phyloP scores from a whole-genome alignment of 1,284 basidiomycete genomes.

The Moesziomyces sp. region DNA sequence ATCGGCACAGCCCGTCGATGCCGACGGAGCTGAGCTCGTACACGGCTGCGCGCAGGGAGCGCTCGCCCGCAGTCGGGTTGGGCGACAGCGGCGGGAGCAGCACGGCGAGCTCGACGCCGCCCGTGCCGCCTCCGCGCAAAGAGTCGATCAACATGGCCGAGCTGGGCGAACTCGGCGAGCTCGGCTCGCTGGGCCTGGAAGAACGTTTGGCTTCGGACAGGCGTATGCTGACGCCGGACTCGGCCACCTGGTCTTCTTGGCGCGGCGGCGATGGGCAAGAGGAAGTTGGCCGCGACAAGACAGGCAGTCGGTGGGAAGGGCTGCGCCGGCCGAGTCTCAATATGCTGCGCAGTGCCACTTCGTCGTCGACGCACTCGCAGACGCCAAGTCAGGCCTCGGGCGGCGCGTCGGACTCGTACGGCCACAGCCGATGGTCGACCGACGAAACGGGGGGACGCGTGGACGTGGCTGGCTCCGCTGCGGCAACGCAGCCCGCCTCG shows the following conservation, averaged over 20 bases:
- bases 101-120: slow-evolving; percentile 15
- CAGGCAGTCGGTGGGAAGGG: slow-evolving; percentile 27
- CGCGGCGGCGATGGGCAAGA: slow-evolving; percentile 7
- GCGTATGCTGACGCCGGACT: slow-evolving; percentile 24
- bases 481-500: not conserved
- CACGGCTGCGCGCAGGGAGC: slow-evolving; percentile 8
- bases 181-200: not conserved
- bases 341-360: slow-evolving; percentile 34
- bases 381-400: slow-evolving; percentile 20
- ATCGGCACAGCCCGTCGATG: slow-evolving; percentile 41
- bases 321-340: slow-evolving; percentile 38
- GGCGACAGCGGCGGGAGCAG: slow-evolving; percentile 11
- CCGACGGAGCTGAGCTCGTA: slow-evolving; percentile 39
- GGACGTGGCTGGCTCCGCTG: slow-evolving; percentile 1
- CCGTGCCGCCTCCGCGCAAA: slow-evolving; percentile 39
- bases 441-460: slow-evolving; percentile 7
- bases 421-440: slow-evolving; percentile 21
- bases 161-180: not conserved
- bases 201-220: slow-evolving; percentile 4
- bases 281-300: slow-evolving; percentile 7
- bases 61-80: slow-evolving; percentile 1
- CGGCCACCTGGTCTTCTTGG: slow-evolving; percentile 19
- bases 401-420: slow-evolving; percentile 10
- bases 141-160: slow-evolving; percentile 23
- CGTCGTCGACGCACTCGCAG: slow-evolving; percentile 29